Percentiles rank a stretch among this genome's conserved stretches.
Conservation (phyloP, 1,284 basidiomycete genomes). For the Microbotryum violaceum region DNA sequence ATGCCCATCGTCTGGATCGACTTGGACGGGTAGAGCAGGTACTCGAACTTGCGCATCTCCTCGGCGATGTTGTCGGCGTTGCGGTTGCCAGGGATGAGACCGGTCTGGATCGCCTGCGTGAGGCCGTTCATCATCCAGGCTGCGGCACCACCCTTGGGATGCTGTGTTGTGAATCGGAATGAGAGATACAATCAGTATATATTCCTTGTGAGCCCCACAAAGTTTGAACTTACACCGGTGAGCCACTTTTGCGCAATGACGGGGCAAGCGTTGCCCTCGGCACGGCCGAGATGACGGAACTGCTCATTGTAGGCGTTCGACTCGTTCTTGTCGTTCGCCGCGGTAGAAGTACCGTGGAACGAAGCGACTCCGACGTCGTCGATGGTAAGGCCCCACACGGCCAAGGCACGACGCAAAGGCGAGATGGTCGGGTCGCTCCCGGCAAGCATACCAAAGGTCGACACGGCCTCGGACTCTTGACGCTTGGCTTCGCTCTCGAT, state of each 20-base stretch:
- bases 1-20: slow-evolving; percentile 85
- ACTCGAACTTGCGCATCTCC: slow-evolving; percentile 78
- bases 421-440: slow-evolving; percentile 73
- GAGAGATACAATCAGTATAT: background rate
- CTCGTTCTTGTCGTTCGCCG: slow-evolving; percentile 98
- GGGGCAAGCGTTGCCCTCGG: slow-evolving; percentile 87
- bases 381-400: slow-evolving; percentile 88
- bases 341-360: slow-evolving; percentile 91
- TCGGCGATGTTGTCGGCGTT: slow-evolving; percentile 71
- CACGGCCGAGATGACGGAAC: slow-evolving; percentile 77
- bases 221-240: slow-evolving; percentile 47
- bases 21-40: slow-evolving; percentile 95
- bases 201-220: background rate
- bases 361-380: slow-evolving; percentile 65
- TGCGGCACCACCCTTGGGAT: slow-evolving; percentile 93
- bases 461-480: slow-evolving; percentile 83
- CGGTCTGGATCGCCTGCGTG: slow-evolving; percentile 74
- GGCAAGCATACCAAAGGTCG: slow-evolving; percentile 83
- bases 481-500: slow-evolving; percentile 80
- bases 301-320: slow-evolving; percentile 93
- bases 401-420: slow-evolving; percentile 86
- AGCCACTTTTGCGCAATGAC: slow-evolving; percentile 96
- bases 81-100: slow-evolving; percentile 91
- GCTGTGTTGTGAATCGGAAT: slow-evolving; percentile 43
- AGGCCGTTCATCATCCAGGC: slow-evolving; percentile 94